phyloP scores from a whole-genome alignment of 106 monocot genomes.

The Cymbidium sinense region DNA sequence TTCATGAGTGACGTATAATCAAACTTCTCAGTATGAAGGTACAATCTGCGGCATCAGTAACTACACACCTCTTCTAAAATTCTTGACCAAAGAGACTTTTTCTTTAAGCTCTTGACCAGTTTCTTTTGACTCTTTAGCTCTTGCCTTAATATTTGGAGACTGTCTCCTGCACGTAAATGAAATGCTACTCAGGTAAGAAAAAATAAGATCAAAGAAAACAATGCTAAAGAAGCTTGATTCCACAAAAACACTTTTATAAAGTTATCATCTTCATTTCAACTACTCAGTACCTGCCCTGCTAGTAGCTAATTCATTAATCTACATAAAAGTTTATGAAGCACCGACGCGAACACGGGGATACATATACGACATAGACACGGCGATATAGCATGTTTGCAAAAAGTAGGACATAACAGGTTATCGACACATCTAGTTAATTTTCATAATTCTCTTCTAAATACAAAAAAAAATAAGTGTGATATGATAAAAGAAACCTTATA shows the following conservation, averaged over 20 bases:
- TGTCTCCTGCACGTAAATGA: conserved; percentile 47
- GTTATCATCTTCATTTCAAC: neutral
- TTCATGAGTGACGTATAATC: neutral
- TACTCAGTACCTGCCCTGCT: neutral
- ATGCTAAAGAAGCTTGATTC: neutral
- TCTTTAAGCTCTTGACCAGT: conserved; percentile 79
- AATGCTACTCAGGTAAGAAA: neutral
- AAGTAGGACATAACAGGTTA: too few relatives aligned
- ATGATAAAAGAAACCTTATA: too few relatives aligned
- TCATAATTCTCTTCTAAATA: too few relatives aligned
- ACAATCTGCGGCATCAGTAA: conserved; percentile 7
- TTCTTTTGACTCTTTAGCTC: conserved; percentile 90
- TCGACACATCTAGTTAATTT: too few relatives aligned
- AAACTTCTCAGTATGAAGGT: neutral
- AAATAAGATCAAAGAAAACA: neutral
- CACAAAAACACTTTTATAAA: neutral
- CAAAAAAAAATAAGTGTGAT: too few relatives aligned
- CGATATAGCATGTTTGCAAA: too few relatives aligned
- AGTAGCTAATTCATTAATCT: neutral
- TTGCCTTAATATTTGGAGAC: conserved; percentile 83
- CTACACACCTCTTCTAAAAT: conserved; percentile 88
- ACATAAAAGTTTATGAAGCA: neutral
- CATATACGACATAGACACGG: too few relatives aligned
- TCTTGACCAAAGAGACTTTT: conserved; percentile 88
- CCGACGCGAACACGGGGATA: too few relatives aligned